These are phyloP conservation scores for Blastobotrys attinorum DNA, from an alignment of 805 yeast species.

Conservation along the genomic window DNA sequence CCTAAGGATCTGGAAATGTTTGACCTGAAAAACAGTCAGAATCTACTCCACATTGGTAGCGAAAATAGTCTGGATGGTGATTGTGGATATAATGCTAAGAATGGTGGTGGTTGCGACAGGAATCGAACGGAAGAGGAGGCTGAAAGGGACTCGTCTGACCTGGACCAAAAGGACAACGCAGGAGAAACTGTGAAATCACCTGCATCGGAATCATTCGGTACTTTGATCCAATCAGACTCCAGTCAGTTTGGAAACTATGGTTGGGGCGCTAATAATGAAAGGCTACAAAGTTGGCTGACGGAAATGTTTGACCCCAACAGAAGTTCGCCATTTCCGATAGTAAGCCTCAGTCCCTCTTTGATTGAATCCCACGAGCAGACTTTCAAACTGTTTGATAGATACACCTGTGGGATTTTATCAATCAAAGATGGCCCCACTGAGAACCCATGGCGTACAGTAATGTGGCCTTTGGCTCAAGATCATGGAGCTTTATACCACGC, in stretches of 20 bases:
- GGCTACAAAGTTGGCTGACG: not conserved
- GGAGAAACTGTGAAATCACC: no score
- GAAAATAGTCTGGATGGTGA: no score
- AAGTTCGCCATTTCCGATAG: no score
- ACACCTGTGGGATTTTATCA: slow-evolving; percentile 47
- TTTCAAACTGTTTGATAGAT: slow-evolving; percentile 33
- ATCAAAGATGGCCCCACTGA: slow-evolving; percentile 57
- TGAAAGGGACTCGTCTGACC: no score
- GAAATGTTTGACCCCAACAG: not conserved
- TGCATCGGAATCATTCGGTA: no score
- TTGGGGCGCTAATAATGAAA: not conserved
- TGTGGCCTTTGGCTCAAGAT: slow-evolving; percentile 49
- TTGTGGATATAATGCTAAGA: no score
- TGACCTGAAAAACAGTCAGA: not conserved
- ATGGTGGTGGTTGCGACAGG: no score
- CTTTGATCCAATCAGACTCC: no score
- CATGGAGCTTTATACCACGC: slow-evolving; percentile 54
- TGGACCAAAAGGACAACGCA: no score
- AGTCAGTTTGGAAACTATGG: no score
- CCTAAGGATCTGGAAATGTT: not conserved
- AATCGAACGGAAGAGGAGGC: no score
- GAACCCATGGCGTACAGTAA: slow-evolving; percentile 59
- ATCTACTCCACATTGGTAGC: not conserved
- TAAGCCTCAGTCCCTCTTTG: slow-evolving; percentile 1
- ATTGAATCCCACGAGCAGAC: slow-evolving; percentile 17